Percentiles rank a stretch among this genome's conserved stretches.
These are phyloP conservation scores for Curvularia hawaiiensis DNA, from an alignment of 2,329 filamentous ascomycete genomes.

Conservation along the genomic window DNA sequence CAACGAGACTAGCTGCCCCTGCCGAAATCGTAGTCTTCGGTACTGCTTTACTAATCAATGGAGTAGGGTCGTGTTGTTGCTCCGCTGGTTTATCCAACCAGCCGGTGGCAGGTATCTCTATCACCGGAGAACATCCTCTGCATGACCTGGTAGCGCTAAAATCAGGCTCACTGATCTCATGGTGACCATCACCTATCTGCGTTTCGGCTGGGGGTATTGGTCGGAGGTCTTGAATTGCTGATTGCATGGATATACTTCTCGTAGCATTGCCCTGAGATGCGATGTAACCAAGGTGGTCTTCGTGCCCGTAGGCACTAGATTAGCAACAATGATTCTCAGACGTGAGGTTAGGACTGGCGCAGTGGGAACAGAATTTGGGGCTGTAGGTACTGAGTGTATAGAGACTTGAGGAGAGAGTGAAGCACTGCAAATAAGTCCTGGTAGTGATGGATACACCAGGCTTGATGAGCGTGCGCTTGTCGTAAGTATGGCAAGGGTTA, in stretches of 20 bases:
- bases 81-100: slow-evolving; percentile 28
- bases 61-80: slow-evolving; percentile 24
- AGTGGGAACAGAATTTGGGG: slow-evolving; percentile 9
- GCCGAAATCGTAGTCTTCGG: slow-evolving; percentile 22
- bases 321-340: slow-evolving; percentile 13
- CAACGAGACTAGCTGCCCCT: slow-evolving; percentile 23
- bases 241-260: slow-evolving; percentile 20
- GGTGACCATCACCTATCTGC: slow-evolving; percentile 34
- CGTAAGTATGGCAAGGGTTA: slow-evolving; percentile 11
- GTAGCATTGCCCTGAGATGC: slow-evolving; percentile 11
- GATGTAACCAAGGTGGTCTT: slow-evolving; percentile 1
- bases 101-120: slow-evolving; percentile 34
- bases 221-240: slow-evolving; percentile 30
- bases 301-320: slow-evolving; percentile 6
- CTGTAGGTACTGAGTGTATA: slow-evolving; percentile 14
- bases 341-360: slow-evolving; percentile 4
- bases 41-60: slow-evolving; percentile 7
- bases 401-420: not conserved
- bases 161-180: slow-evolving; percentile 40
- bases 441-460: slow-evolving; percentile 17
- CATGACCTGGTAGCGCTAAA: slow-evolving; percentile 35
- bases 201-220: slow-evolving; percentile 33
- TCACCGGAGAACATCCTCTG: slow-evolving; percentile 34
- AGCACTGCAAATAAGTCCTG: slow-evolving; percentile 5
- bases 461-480: slow-evolving; percentile 7